Conservation (phyloP, 345 rosid species). For the Zanthoxylum bungeanum region DNA sequence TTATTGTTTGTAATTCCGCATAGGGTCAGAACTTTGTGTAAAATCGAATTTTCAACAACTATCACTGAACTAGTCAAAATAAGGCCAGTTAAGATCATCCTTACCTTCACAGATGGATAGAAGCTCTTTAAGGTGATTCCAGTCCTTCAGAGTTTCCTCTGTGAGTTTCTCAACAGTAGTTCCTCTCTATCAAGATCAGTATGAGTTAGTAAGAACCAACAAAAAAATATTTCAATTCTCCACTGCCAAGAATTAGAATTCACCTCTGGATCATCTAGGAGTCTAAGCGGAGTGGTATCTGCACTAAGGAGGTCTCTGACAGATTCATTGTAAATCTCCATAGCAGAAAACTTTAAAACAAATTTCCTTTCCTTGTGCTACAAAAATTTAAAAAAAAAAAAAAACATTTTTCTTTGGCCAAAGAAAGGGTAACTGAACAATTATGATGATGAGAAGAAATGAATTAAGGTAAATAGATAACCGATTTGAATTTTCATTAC, state of each 20-base stretch:
- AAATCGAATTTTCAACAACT: too few species aligned
- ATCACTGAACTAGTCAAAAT: neutral
- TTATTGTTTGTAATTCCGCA: too few species aligned
- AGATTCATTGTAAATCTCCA: conserved; percentile 97
- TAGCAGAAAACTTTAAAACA: conserved; percentile 74
- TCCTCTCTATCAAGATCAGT: conserved; percentile 60
- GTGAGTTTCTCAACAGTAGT: conserved; percentile 83
- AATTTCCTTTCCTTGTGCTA: conserved; percentile 87
- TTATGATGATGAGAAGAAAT: neutral
- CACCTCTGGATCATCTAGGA: conserved; percentile 96
- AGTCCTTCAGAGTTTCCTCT: conserved; percentile 67
- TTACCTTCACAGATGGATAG: conserved; percentile 74
- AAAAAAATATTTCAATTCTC: conserved; percentile 9
- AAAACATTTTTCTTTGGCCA: conserved; percentile 1
- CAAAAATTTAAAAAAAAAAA: conserved; percentile 13
- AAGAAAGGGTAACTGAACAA: neutral
- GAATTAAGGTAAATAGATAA: conserved; percentile 7
- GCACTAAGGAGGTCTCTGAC: conserved; percentile 83
- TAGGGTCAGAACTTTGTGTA: too few species aligned
- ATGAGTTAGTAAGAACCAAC: conserved; percentile 15
- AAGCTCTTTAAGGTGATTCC: conserved; percentile 79
- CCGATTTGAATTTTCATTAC: conserved; percentile 29
- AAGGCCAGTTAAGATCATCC: conserved; percentile 16
- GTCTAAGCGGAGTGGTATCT: conserved; percentile 70
- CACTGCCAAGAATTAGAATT: conserved; percentile 22